Evolutionary conservation across 2,329 filamentous ascomycete species (phyloP).

Genomic region (Zymoseptoria crescenta): DNA sequence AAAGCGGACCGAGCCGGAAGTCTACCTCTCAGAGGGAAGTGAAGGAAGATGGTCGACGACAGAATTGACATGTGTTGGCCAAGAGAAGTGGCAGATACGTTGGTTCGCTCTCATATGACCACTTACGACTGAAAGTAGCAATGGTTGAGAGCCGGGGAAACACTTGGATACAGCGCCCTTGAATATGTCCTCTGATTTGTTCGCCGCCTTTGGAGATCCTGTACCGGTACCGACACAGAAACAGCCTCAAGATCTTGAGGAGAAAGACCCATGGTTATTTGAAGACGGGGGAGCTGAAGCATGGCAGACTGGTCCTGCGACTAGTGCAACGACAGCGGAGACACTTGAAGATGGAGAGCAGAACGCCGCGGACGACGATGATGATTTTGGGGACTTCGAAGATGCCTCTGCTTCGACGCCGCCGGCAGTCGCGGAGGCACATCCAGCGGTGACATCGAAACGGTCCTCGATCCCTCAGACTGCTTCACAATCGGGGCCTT

Average conservation of each 20-base stretch:
- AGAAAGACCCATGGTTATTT: not conserved
- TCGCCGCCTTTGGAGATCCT: constrained; percentile 42
- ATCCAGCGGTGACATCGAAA: not conserved
- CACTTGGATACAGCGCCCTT: not conserved
- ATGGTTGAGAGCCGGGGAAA: not conserved
- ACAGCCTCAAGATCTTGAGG: not conserved
- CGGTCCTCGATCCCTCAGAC: not conserved
- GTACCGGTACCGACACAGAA: not conserved
- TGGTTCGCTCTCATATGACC: too few species aligned
- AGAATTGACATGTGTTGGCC: too few species aligned
- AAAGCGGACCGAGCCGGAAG: not conserved
- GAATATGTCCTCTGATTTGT: constrained; percentile 47
- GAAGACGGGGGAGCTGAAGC: not conserved
- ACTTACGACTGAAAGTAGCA: not conserved
- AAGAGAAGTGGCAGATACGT: too few species aligned
- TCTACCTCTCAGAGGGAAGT: not conserved
- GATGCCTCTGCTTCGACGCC: constrained; percentile 27
- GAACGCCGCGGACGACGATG: constrained; percentile 29
- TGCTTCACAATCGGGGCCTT: not conserved
- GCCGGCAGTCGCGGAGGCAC: not conserved
- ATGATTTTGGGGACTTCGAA: constrained; percentile 50
- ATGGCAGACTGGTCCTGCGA: not conserved
- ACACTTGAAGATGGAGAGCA: not conserved
- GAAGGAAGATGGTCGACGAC: too few species aligned
- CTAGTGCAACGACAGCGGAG: not conserved